phyloP scores from a whole-genome alignment of 768 basidiomycete species.

The Lentinula detonsa region DNA sequence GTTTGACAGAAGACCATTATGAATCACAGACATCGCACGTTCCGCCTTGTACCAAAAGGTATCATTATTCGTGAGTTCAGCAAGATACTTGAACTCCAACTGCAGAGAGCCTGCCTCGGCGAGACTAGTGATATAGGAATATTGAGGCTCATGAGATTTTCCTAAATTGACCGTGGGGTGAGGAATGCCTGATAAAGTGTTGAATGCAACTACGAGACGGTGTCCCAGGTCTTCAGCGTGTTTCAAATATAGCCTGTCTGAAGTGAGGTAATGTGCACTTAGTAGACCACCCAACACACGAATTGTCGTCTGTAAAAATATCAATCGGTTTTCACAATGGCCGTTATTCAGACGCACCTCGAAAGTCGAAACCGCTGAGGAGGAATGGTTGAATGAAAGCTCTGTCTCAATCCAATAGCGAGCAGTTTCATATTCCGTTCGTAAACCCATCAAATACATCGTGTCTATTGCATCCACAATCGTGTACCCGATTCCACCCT shows the following conservation, averaged over 20 bases:
- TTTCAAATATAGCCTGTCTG: constrained; percentile 50
- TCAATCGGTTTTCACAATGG: neutral
- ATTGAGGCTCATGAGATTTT: constrained; percentile 42
- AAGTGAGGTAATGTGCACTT: constrained; percentile 57
- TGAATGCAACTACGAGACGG: constrained; percentile 59
- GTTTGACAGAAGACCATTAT: constrained; percentile 37
- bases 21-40: constrained; percentile 56
- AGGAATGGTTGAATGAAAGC: constrained; percentile 58
- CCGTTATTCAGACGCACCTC: constrained; percentile 42
- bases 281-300: constrained; percentile 70
- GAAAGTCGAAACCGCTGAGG: constrained; percentile 52
- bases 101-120: constrained; percentile 70
- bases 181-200: constrained; percentile 64
- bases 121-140: constrained; percentile 49
- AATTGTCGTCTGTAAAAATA: constrained; percentile 55
- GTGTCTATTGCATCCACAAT: constrained; percentile 70
- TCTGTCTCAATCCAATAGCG: constrained; percentile 51
- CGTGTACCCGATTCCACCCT: constrained; percentile 62
- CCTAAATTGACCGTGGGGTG: constrained; percentile 55
- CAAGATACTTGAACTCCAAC: constrained; percentile 71
- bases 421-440: constrained; percentile 57
- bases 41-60: constrained; percentile 65
- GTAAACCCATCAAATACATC: constrained; percentile 61
- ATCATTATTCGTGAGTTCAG: constrained; percentile 54
- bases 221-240: constrained; percentile 63